A percentile compares a stretch with the other conserved stretches of the same genome.
These are phyloP conservation scores for Suillus tomentosus DNA, from an alignment of 768 basidiomycete species.

Conservation along the genomic window DNA sequence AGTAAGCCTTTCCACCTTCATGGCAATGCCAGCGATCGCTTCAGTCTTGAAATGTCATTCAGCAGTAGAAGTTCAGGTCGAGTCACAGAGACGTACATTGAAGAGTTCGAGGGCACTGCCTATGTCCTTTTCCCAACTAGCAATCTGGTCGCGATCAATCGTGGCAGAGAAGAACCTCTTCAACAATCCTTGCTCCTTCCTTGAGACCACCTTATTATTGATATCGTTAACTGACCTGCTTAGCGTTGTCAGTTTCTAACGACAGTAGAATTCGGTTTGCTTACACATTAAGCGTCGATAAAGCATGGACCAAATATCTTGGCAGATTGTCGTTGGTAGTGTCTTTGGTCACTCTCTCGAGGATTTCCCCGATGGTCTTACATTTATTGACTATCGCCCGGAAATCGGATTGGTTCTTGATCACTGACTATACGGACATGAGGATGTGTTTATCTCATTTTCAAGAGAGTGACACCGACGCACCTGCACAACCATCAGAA, in stretches of 20 bases:
- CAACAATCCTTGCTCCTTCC: neutral
- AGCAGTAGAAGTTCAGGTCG: neutral
- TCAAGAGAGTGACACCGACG: no score
- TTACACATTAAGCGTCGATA: neutral
- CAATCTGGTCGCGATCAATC: neutral
- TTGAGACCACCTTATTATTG: neutral
- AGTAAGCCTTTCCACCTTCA: neutral
- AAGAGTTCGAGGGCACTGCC: neutral
- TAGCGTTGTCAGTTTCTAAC: no score
- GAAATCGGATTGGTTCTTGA: conserved; percentile 1
- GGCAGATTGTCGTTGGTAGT: neutral
- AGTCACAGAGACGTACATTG: neutral
- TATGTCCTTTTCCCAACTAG: neutral
- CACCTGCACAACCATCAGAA: no score
- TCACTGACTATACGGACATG: neutral
- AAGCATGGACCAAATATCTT: neutral
- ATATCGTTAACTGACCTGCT: neutral
- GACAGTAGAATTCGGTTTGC: neutral
- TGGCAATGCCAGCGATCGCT: neutral
- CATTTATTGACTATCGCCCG: neutral
- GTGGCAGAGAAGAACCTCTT: neutral
- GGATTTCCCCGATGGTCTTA: neutral
- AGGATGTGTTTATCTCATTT: no score
- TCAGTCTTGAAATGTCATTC: neutral
- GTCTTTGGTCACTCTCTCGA: neutral